phyloP scores from a whole-genome alignment of 495 filamentous ascomycete genomes.

The Saxophila tyrrhenica region DNA sequence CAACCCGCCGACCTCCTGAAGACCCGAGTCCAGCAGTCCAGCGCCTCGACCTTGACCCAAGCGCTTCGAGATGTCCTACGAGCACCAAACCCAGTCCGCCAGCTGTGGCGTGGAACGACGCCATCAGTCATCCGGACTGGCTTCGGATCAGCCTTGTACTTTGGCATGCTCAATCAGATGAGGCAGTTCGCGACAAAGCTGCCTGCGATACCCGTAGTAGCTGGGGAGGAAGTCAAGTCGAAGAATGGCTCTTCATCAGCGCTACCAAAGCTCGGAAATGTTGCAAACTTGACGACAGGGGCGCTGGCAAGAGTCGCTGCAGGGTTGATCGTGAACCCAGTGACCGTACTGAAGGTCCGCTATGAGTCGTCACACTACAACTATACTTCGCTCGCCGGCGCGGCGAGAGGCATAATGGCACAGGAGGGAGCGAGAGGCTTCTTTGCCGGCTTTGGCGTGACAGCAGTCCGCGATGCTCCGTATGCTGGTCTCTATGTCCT shows the following conservation, averaged over 20 bases:
- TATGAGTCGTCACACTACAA: conserved; percentile 78
- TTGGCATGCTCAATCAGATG: conserved; percentile 74
- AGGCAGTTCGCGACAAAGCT: conserved; percentile 42
- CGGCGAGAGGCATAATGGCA: conserved; percentile 60
- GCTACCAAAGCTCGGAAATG: conserved; percentile 73
- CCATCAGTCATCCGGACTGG: conserved; percentile 88
- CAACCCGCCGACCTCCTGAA: conserved; percentile 96
- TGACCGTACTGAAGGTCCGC: conserved; percentile 93
- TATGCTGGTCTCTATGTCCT: conserved; percentile 92
- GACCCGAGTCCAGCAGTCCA: conserved; percentile 79
- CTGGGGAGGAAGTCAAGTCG: conserved; percentile 6
- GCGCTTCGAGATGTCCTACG: conserved; percentile 59
- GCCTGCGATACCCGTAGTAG: conserved; percentile 20
- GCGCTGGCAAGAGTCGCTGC: conserved; percentile 72
- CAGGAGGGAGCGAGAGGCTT: conserved; percentile 73
- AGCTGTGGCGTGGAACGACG: conserved; percentile 90
- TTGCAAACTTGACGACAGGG: conserved; percentile 75
- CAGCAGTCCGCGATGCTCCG: conserved; percentile 83
- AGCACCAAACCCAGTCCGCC: conserved; percentile 49
- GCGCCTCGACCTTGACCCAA: conserved; percentile 50
- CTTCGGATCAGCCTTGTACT: conserved; percentile 87
- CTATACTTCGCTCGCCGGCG: conserved; percentile 66
- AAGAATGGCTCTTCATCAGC: conserved; percentile 46
- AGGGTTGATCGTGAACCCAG: conserved; percentile 87
- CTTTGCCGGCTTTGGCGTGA: conserved; percentile 88